phyloP scores from a whole-genome alignment of 2,329 filamentous ascomycete species.

The Colletotrichum kahawae region DNA sequence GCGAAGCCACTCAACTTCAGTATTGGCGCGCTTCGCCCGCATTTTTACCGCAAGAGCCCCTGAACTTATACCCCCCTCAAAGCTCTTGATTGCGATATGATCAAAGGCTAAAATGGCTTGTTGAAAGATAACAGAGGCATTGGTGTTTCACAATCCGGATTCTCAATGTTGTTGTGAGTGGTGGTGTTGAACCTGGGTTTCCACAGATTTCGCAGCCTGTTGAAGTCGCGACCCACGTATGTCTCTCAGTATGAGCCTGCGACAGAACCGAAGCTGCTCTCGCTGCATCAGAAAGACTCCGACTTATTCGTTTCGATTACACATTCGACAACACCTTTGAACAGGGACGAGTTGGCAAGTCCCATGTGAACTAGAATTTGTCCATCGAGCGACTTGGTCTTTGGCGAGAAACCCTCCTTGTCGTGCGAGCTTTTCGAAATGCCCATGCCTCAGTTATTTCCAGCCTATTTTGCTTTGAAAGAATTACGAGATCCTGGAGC shows the following conservation, averaged over 20 bases:
- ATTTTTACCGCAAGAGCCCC: too few relatives aligned
- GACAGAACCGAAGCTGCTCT: background rate
- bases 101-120: accelerated
- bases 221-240: background rate
- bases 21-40: too few relatives aligned
- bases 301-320: background rate
- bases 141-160: background rate
- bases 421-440: too few relatives aligned
- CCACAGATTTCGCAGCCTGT: background rate
- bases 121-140: background rate
- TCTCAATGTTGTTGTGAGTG: background rate
- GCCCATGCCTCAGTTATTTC: too few relatives aligned
- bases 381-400: background rate
- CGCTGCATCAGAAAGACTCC: background rate
- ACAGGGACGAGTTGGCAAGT: background rate
- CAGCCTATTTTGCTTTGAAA: too few relatives aligned
- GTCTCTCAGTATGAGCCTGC: background rate
- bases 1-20: too few relatives aligned
- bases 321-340: background rate
- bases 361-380: background rate
- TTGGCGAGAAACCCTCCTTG: too few relatives aligned
- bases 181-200: background rate
- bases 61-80: too few relatives aligned
- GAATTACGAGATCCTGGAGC: background rate
- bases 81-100: background rate